Conservation (phyloP, 2,329 filamentous ascomycete genomes). For the Ophiocordyceps robertsii region DNA sequence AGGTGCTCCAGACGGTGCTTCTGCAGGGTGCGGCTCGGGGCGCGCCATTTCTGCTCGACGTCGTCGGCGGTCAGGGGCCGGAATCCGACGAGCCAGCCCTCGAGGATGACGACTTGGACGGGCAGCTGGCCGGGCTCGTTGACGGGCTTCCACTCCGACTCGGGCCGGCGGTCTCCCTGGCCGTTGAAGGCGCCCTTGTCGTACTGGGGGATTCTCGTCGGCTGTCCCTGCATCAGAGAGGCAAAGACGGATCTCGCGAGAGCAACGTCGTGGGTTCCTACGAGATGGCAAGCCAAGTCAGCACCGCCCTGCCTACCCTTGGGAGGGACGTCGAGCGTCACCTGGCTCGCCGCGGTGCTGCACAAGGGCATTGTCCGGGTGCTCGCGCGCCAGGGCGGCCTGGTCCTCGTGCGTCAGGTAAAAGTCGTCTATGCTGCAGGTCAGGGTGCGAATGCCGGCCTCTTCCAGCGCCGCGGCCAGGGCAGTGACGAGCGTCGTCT, state of each 20-base stretch:
- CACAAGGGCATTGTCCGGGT: constrained; percentile 62
- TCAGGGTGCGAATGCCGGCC: constrained; percentile 48
- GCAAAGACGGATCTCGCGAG: constrained; percentile 51
- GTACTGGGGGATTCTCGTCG: constrained; percentile 56
- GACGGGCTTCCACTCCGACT: constrained; percentile 45
- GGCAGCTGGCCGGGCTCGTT: constrained; percentile 34
- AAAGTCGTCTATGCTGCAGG: constrained; percentile 79
- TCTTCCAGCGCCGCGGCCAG: constrained; percentile 48
- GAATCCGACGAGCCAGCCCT: constrained; percentile 89
- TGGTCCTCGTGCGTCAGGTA: constrained; percentile 67
- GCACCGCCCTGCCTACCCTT: not conserved
- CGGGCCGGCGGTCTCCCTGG: constrained; percentile 59
- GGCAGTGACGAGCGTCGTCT: constrained; percentile 69
- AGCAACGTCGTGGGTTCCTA: constrained; percentile 58
- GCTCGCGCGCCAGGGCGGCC: constrained; percentile 43
- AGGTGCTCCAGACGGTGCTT: constrained; percentile 35
- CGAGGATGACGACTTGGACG: constrained; percentile 61
- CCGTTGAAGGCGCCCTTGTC: constrained; percentile 71
- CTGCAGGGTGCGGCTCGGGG: constrained; percentile 33
- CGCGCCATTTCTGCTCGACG: constrained; percentile 37
- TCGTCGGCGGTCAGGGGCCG: constrained; percentile 42
- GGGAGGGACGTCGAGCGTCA: constrained; percentile 3
- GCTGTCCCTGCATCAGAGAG: constrained; percentile 35
- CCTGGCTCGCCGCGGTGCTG: constrained; percentile 75
- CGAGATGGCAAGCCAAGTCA: no score